phyloP scores from a whole-genome alignment of 192 early-diverging fungal species.

The Helicostylum pulchrum region DNA sequence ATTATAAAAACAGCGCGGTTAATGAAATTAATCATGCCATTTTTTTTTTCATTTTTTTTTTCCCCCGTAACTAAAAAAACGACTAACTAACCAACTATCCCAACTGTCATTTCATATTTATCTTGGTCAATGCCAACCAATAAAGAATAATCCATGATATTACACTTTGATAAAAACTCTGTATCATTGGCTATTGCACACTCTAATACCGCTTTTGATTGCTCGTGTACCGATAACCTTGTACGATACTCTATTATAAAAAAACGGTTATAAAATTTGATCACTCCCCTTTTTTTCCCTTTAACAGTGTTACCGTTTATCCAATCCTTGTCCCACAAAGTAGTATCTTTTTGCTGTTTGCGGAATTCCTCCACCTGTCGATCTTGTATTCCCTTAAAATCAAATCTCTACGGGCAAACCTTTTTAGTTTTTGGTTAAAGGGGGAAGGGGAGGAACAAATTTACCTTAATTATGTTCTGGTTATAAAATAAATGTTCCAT shows the following conservation, averaged over 20 bases:
- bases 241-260: slow-evolving; percentile 41
- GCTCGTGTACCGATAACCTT: slow-evolving; percentile 74
- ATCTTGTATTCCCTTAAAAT: slow-evolving; percentile 74
- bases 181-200: slow-evolving; percentile 89
- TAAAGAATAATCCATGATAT: slow-evolving; percentile 98
- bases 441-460: too few relatives aligned
- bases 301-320: slow-evolving; percentile 50
- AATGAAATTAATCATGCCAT: slow-evolving; percentile 4
- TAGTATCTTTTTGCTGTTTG: slow-evolving; percentile 36
- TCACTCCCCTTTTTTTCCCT: neutral
- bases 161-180: slow-evolving; percentile 82
- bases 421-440: neutral
- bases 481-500: slow-evolving; percentile 94
- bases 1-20: neutral
- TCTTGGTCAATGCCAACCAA: slow-evolving; percentile 90
- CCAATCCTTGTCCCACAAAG: slow-evolving; percentile 72
- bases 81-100: slow-evolving; percentile 73
- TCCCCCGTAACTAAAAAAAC: neutral
- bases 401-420: slow-evolving; percentile 55
- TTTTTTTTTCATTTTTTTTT: neutral
- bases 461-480: slow-evolving; percentile 60
- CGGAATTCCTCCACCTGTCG: slow-evolving; percentile 46
- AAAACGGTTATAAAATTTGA: neutral
- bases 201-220: slow-evolving; percentile 78
- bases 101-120: slow-evolving; percentile 82